Evolutionary conservation across 169 alveolate species (phyloP).

Genomic region (Eimeria praecox): DNA sequence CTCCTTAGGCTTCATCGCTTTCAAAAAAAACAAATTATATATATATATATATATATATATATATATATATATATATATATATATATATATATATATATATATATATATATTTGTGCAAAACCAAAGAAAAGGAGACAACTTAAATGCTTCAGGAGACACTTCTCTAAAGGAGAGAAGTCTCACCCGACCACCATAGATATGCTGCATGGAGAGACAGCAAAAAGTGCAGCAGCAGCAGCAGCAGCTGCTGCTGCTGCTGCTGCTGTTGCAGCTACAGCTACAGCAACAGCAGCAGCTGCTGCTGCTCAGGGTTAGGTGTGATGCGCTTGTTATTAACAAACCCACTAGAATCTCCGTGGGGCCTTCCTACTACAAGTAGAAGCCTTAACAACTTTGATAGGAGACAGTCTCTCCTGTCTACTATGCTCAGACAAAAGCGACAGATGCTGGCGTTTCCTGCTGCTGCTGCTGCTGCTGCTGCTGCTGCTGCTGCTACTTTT

Average conservation of each 20-base stretch:
- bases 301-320: background rate
- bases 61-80: background rate
- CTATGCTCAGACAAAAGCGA: background rate
- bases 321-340: no score
- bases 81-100: background rate
- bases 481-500: background rate
- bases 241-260: background rate
- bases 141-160: background rate
- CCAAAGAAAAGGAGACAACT: background rate
- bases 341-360: background rate
- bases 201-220: background rate
- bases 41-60: background rate
- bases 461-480: slow-evolving; percentile 4
- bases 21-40: no score
- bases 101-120: background rate
- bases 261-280: background rate
- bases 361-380: background rate
- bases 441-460: slow-evolving; percentile 9
- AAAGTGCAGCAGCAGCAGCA: background rate
- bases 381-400: background rate
- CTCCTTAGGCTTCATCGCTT: no score
- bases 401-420: background rate
- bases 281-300: background rate
- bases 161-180: no score
- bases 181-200: background rate